Percentiles rank a stretch among this genome's conserved stretches.
Evolutionary conservation across 2,329 filamentous ascomycete species (phyloP).

Genomic region (Didymella glomerata): DNA sequence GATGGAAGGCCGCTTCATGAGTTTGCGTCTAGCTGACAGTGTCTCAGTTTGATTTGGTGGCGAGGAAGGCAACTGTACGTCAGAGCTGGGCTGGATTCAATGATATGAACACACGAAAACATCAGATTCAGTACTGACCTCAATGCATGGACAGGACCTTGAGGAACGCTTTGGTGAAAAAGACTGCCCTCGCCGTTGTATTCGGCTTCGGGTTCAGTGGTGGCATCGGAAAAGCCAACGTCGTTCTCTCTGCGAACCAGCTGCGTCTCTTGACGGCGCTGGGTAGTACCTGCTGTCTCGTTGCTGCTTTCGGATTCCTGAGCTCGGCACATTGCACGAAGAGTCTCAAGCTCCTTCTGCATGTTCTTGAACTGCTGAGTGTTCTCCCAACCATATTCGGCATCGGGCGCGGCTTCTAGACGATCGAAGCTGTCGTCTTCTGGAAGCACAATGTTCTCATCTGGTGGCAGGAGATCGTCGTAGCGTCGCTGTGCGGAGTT

Average conservation of each 20-base stretch:
- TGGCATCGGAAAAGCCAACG: slow-evolving; percentile 12
- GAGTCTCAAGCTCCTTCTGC: slow-evolving; percentile 10
- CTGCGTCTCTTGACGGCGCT: slow-evolving; percentile 8
- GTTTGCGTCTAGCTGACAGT: slow-evolving; percentile 28
- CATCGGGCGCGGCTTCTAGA: background rate
- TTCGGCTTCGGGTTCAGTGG: slow-evolving; percentile 12
- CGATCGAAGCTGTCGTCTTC: slow-evolving; percentile 19
- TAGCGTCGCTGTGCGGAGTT: background rate
- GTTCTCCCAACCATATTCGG: slow-evolving; percentile 6
- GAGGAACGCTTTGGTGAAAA: background rate
- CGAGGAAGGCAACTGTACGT: slow-evolving; percentile 6
- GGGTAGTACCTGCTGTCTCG: slow-evolving; percentile 6
- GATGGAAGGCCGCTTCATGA: slow-evolving; percentile 34
- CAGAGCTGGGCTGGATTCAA: slow-evolving; percentile 19
- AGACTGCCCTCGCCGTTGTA: background rate
- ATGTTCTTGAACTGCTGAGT: slow-evolving; percentile 19
- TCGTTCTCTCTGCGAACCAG: slow-evolving; percentile 3
- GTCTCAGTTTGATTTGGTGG: slow-evolving; percentile 11
- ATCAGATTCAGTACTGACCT: background rate
- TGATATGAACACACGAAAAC: background rate
- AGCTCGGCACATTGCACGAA: slow-evolving; percentile 17
- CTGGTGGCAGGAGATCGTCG: background rate
- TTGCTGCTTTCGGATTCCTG: slow-evolving; percentile 7
- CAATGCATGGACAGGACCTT: background rate
- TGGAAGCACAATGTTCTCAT: background rate